Evolutionary conservation across 768 basidiomycete genomes (phyloP), one percentile per base, ranked within the genome.

Genomic region (Termitomyces sp.): DNA sequence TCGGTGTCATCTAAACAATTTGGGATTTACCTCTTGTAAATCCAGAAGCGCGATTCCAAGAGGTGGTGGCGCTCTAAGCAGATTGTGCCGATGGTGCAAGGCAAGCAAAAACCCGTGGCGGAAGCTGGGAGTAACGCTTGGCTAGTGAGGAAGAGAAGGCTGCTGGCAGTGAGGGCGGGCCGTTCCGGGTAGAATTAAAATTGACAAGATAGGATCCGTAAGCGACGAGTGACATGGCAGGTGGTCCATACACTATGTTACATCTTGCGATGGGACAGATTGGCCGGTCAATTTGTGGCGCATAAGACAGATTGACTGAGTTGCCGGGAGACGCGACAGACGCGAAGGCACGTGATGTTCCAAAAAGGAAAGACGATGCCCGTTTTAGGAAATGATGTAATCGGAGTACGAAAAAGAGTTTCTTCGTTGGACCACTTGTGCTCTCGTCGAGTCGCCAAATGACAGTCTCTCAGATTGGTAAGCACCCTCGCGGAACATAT

Each of bases 401-500:
- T 56, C 62, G 66, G 66, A 64, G 64, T 60, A 7, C 48, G 57
- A 66, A 65, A 60, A 58, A 28, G 46, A 28, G 40, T 54, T 57
- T 55, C 50, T 54, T 55, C 41, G 42, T 37, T 53, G 24, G 35
- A 56, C 56, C n/a, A 51, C 48, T 42, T 50, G 42, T 28, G 37
- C 35, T 48, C 57, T 45, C 43, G 42, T 55, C 60, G 45, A 44
- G 19, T 62, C 47, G 48, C 48, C 58, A 56, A 63, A 61, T 49
- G 54, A 58, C 53, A 52, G 15, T 52, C 45, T 48, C 45, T 57
- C 47, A 52, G 68, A 73, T 76, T 75, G 66, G 74, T 73, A 69
- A 77, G 69, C 75, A 64, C 55, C 52, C 62, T 66, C 68, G 60
- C 60, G 62, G 63, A 68, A 66, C 62, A 64, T 65, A 70, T 73